phyloP scores from a whole-genome alignment of 179 eudicot species.

The Silene noctiflora region DNA sequence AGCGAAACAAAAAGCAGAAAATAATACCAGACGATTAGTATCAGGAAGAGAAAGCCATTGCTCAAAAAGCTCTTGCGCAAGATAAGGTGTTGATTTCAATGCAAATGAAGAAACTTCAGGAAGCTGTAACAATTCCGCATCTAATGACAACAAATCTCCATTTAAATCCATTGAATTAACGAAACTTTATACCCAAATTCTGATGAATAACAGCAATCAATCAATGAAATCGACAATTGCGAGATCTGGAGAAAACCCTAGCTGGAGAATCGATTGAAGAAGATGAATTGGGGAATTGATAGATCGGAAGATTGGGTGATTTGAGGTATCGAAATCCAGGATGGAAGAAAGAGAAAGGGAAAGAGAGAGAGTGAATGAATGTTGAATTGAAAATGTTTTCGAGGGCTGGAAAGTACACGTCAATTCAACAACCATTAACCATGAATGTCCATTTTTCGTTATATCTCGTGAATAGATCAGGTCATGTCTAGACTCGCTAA shows the following conservation, averaged over 20 bases:
- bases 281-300: background rate
- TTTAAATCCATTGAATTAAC: slow-evolving; percentile 70
- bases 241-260: background rate
- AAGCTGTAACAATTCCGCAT: slow-evolving; percentile 76
- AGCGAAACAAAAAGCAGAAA: background rate
- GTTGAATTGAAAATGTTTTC: background rate
- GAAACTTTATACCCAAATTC: background rate
- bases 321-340: background rate
- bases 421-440: background rate
- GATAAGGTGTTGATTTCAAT: slow-evolving; percentile 58
- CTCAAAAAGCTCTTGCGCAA: slow-evolving; percentile 75
- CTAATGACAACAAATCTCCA: slow-evolving; percentile 61
- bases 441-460: too few relatives aligned
- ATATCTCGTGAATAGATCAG: too few relatives aligned
- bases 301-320: background rate
- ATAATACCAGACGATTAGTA: slow-evolving; percentile 50
- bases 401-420: background rate
- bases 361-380: background rate
- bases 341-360: background rate
- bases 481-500: too few relatives aligned
- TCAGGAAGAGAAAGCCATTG: slow-evolving; percentile 91
- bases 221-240: background rate
- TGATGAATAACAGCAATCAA: background rate
- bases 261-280: background rate
- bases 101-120: slow-evolving; percentile 75